Evolutionary conservation across 371 early-diverging fungal species (phyloP).

Genomic region (Mucor irregularis): DNA sequence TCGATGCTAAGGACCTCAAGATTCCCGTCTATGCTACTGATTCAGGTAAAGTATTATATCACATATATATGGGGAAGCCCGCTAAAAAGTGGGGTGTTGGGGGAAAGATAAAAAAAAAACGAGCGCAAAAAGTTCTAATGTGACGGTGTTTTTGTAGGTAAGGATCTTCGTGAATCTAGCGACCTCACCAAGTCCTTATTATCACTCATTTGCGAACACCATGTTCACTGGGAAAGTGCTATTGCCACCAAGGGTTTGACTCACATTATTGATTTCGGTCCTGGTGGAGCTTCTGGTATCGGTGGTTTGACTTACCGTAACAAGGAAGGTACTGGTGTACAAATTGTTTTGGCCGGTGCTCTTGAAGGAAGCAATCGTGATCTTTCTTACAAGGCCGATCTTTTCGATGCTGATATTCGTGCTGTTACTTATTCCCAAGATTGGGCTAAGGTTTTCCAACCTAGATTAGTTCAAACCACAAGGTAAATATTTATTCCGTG

Average conservation of each 20-base stretch:
- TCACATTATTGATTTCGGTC: slow-evolving; percentile 94
- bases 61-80: too few species aligned
- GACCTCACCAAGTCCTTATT: slow-evolving; percentile 72
- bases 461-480: slow-evolving; percentile 63
- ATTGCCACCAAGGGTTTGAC: slow-evolving; percentile 72
- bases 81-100: slow-evolving; percentile 44
- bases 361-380: slow-evolving; percentile 67
- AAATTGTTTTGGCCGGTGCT: slow-evolving; percentile 78
- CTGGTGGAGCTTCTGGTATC: slow-evolving; percentile 88
- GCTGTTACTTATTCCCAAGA: slow-evolving; percentile 86
- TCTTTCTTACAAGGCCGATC: slow-evolving; percentile 79
- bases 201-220: slow-evolving; percentile 77
- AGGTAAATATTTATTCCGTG: slow-evolving; percentile 41
- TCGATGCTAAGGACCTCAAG: slow-evolving; percentile 59
- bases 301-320: slow-evolving; percentile 89
- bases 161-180: slow-evolving; percentile 60
- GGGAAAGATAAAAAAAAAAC: slow-evolving; percentile 19
- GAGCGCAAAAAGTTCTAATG: not conserved
- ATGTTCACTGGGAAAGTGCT: slow-evolving; percentile 90
- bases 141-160: slow-evolving; percentile 43
- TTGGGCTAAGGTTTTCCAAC: slow-evolving; percentile 91
- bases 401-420: slow-evolving; percentile 79
- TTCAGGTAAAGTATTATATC: slow-evolving; percentile 60
- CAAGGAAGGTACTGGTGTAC: slow-evolving; percentile 95
- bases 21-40: slow-evolving; percentile 82